Base-by-base conservation (phyloP, 805 yeast genomes). In the Pichia membranifaciens region DNA sequence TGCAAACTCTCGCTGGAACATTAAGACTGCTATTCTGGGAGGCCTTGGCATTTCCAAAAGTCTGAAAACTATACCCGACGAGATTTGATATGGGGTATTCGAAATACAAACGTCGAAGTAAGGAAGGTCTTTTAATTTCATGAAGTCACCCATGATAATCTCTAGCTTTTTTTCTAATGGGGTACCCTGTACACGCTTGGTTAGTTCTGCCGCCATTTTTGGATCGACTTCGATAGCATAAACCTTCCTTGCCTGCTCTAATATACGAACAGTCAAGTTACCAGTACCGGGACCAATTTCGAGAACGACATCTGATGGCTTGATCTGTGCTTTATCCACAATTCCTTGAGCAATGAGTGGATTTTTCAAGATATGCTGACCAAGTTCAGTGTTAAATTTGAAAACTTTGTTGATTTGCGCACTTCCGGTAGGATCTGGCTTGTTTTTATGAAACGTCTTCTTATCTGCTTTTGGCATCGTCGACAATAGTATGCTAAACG, bases 261-360 rank as follows among this genome's bases (percentile, higher is more conserved):
- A 68, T 33, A 93, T 93, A 52, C 95, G 75, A 33, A 91, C 95
- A 0, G 99, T 93, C 68, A 93, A 74, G 60, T 93, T 93, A 71
- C 99, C 99, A 0, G 99, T 93, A 79, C 99, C 99, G 3, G 99
- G 99, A 59, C 99, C 99, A 44, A 93, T 96, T 71, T 93, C 99
- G 37, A 93, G 72, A 1, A 93, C 98, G 7, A 81, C 80, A 62
- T 93, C 99, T 28, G 95, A 83, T 3, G 98, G 97, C 58, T 81
- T 84, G 47, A 93, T 84, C 34, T 81, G 84, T 1, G 99, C 98
- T 61, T 91, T 91, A 64, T 93, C 98, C 16, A 93, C 99, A 64
- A 93, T 93, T 15, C 97, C 98, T 65, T 93, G 98, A 5, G 99
- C 98, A 25, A 93, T 93, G 46, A 90, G 73, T 1, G 99, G 99